Evolutionary conservation across 305 asterid genomes (phyloP), one percentile per base, ranked within the genome.

Genomic region (Fraxinus platypoda): DNA sequence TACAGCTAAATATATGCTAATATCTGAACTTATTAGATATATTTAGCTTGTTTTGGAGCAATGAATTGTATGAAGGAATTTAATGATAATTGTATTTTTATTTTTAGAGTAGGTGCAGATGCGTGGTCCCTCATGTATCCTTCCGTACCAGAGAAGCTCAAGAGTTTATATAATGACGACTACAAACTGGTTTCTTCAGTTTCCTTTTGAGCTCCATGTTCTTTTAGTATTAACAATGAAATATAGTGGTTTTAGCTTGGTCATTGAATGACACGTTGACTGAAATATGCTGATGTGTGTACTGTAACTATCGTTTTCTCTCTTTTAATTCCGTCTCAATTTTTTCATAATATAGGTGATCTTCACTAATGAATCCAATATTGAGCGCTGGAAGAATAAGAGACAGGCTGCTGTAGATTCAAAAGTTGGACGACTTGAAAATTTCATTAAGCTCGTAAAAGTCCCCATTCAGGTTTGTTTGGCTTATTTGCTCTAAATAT

Each of bases 51-150:
- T 76, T 77, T 54, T 79, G 78, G 71, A 78, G 78, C 82, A 30
- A 30, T 46, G 73, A 74, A 77, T 72, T 64, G 66, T 57, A 8
- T 76, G 78, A 75, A 84, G 49, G 64, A 64, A 77, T 13, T 71
- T 62, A 57, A 9, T 62, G 43, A 77, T 49, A 54, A 80, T 31
- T 46, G 74, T 71, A 17, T 64, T 35, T 31, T 31, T 74, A 62
- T 74, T 77, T 87, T 76, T 85, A 95, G 98, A 88, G 81, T 86
- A 78, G 99, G 99, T 75, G 95, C 97, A 4, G 95, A 94, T 89
- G 97, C 97, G 43, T 95, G 99, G 99, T 93, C 99, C 80, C 93
- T 95, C 83, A 94, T 95, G 99, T 88, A 93, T 84, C 92, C 97
- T 80, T 90, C 95, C 81, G 92, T 94, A 81, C 98, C 97, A n/a